Conservation (phyloP, 1,284 basidiomycete genomes). For the Dichomitus squalens region DNA sequence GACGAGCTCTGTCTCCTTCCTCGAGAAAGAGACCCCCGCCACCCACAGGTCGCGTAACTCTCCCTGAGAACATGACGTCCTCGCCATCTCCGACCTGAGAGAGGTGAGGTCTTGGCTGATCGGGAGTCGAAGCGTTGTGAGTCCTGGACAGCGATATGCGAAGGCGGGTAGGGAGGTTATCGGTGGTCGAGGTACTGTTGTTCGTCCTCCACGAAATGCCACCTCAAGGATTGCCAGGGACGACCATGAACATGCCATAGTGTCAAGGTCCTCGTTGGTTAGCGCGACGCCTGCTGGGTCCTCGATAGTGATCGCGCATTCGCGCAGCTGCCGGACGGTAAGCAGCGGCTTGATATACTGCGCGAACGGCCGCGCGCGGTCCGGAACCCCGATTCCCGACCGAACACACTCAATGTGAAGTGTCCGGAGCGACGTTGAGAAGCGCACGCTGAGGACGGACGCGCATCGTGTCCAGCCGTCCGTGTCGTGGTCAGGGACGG, state of each 20-base stretch:
- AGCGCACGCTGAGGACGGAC: constrained; percentile 8
- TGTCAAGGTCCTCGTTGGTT: constrained; percentile 12
- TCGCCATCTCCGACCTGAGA: neutral
- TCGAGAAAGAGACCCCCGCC: neutral
- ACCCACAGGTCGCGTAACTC: constrained; percentile 3
- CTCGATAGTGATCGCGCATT: constrained; percentile 8
- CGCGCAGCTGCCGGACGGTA: neutral
- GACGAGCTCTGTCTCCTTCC: neutral
- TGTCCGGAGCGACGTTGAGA: constrained; percentile 7
- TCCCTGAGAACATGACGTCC: neutral
- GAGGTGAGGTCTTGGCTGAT: constrained; percentile 5
- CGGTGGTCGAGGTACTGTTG: constrained; percentile 3
- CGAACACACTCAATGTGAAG: constrained; percentile 9
- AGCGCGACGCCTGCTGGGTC: constrained; percentile 9
- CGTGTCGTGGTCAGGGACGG: constrained; percentile 6
- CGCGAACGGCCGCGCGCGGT: constrained; percentile 5
- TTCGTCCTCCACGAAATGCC: neutral
- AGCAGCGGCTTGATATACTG: constrained; percentile 9
- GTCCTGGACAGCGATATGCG: constrained; percentile 8
- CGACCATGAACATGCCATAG: constrained; percentile 18
- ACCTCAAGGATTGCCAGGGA: constrained; percentile 2
- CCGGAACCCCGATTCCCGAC: neutral
- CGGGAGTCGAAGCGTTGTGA: constrained; percentile 9
- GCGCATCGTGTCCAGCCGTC: constrained; percentile 12
- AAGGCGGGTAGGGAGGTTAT: constrained; percentile 7